Conservation (phyloP, 1,139 yeast species). For the Suhomyces kunorum region DNA sequence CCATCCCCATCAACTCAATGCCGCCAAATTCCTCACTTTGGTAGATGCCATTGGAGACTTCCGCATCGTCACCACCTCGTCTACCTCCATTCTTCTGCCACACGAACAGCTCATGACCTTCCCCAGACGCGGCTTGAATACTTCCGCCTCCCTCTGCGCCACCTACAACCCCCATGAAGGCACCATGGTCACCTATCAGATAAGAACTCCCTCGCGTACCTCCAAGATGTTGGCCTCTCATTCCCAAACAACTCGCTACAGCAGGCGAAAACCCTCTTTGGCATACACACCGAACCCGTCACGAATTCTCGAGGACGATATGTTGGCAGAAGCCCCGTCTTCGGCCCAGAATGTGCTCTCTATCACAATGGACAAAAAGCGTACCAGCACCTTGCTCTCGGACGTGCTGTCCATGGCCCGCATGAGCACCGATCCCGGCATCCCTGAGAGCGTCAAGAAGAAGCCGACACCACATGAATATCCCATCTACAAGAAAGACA, state of each 20-base stretch:
- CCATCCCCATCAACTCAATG: conserved; percentile 27
- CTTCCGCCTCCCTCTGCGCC: conserved; percentile 47
- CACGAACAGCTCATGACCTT: conserved; percentile 58
- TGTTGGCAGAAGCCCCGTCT: conserved; percentile 19
- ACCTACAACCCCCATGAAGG: conserved; percentile 52
- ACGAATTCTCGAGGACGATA: conserved; percentile 46
- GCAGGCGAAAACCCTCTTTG: conserved; percentile 31
- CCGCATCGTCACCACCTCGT: conserved; percentile 66
- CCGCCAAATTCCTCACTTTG: conserved; percentile 58
- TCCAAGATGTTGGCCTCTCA: conserved; percentile 15
- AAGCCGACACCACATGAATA: conserved; percentile 24
- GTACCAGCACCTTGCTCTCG: conserved; percentile 55
- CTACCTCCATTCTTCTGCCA: conserved; percentile 63
- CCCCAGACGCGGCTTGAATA: conserved; percentile 42
- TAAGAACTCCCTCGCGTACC: conserved; percentile 42
- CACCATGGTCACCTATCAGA: conserved; percentile 50
- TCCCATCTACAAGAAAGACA: conserved; percentile 55
- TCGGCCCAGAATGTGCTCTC: conserved; percentile 26
- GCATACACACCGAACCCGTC: conserved; percentile 45
- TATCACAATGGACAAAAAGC: conserved; percentile 50
- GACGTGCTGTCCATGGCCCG: conserved; percentile 62
- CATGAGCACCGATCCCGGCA: conserved; percentile 51
- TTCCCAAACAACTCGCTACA: conserved; percentile 18
- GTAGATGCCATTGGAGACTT: conserved; percentile 71
- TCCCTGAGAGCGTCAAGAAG: conserved; percentile 30